A percentile compares a stretch with the other conserved stretches of the same genome.
These are phyloP conservation scores for Dactylellina sp. DNA, from an alignment of 2,329 filamentous ascomycete species.

Conservation along the genomic window DNA sequence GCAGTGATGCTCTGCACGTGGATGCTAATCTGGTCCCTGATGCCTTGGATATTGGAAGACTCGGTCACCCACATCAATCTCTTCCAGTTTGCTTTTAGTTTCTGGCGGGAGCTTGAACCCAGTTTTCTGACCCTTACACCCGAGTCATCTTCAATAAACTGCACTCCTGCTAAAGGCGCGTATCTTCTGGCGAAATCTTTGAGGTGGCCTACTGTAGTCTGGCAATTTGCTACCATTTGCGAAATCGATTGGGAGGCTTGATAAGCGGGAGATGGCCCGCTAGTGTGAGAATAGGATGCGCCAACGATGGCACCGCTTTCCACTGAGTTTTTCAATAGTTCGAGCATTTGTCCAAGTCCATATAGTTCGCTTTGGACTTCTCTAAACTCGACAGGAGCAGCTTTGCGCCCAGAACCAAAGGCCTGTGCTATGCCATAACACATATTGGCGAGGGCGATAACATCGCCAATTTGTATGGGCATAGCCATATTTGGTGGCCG, in stretches of 20 bases:
- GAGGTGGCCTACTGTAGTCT: constrained; percentile 38
- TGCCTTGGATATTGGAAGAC: constrained; percentile 50
- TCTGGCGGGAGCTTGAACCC: constrained; percentile 40
- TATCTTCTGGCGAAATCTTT: constrained; percentile 53
- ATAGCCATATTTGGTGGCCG: constrained; percentile 58
- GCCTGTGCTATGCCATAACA: constrained; percentile 60
- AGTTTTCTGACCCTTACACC: constrained; percentile 39
- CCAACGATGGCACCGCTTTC: constrained; percentile 28
- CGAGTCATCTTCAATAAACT: constrained; percentile 43
- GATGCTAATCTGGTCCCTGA: constrained; percentile 55
- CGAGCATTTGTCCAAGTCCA: constrained; percentile 61
- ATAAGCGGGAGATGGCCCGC: constrained; percentile 21
- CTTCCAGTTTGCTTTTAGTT: constrained; percentile 49
- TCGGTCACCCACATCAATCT: constrained; percentile 50
- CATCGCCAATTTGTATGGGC: constrained; percentile 61
- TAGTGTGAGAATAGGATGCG: neutral
- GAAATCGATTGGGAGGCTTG: constrained; percentile 44
- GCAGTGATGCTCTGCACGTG: constrained; percentile 55
- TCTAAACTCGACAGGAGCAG: constrained; percentile 61
- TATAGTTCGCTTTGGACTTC: constrained; percentile 62
- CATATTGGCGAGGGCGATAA: constrained; percentile 61
- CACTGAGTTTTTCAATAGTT: constrained; percentile 56
- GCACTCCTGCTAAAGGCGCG: constrained; percentile 41
- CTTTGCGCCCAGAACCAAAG: constrained; percentile 61
- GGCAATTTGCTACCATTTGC: constrained; percentile 47